Percentiles rank a stretch among this genome's conserved stretches.
phyloP scores from a whole-genome alignment of 352 stramenopile genomes.

The Aphanomyces euteiches region DNA sequence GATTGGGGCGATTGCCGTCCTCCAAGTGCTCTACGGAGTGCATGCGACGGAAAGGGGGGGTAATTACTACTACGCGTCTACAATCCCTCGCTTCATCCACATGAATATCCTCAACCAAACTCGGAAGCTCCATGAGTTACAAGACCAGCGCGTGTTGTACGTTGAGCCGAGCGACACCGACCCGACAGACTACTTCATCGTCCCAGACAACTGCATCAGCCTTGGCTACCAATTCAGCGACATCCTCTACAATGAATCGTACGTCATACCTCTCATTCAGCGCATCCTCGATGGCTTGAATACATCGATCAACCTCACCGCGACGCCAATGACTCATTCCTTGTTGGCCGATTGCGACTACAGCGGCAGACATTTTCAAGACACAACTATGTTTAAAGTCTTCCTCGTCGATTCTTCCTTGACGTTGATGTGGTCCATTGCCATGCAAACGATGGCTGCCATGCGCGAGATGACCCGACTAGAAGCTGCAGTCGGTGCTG shows the following conservation, averaged over 20 bases:
- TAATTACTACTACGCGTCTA: slow-evolving; percentile 1
- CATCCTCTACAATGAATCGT: slow-evolving; percentile 12
- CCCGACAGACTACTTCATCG: slow-evolving; percentile 1
- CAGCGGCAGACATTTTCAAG: slow-evolving; percentile 11
- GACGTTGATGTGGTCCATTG: background rate
- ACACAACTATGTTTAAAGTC: slow-evolving; percentile 26
- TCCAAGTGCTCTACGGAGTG: background rate
- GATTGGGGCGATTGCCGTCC: background rate
- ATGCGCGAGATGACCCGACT: background rate
- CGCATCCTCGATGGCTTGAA: slow-evolving; percentile 14
- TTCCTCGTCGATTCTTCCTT: slow-evolving; percentile 11
- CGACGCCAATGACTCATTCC: slow-evolving; percentile 7
- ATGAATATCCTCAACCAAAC: background rate
- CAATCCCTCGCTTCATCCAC: background rate
- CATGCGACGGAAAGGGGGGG: background rate
- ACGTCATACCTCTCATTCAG: slow-evolving; percentile 19
- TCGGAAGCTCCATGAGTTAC: background rate
- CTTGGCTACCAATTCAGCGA: slow-evolving; percentile 19
- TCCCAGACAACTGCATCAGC: slow-evolving; percentile 3
- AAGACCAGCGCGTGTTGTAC: slow-evolving; percentile 6
- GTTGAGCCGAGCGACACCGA: slow-evolving; percentile 1
- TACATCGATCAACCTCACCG: slow-evolving; percentile 12
- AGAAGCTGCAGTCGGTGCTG: slow-evolving; percentile 6
- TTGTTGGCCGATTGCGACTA: slow-evolving; percentile 26
- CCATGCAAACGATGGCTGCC: slow-evolving; percentile 12